Percentiles rank a stretch among this genome's conserved stretches.
phyloP scores from a whole-genome alignment of 1,284 basidiomycete genomes.

The Ganoderma leucocontextum region DNA sequence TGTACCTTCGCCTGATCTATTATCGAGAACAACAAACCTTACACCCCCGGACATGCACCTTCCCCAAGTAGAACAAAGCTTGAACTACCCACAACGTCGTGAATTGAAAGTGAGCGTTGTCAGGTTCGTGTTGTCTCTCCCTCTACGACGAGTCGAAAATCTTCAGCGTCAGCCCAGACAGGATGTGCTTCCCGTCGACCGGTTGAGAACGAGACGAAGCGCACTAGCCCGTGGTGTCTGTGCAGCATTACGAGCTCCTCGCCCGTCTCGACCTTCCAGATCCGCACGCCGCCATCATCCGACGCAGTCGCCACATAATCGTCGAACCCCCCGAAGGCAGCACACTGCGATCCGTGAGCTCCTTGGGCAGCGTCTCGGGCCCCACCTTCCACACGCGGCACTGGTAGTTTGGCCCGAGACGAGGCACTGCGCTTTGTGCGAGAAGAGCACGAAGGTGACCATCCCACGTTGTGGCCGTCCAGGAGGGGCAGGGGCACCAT shows the following conservation, averaged over 20 bases:
- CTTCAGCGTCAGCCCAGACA: conserved; percentile 27
- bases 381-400: conserved; percentile 32
- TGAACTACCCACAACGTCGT: too few relatives aligned
- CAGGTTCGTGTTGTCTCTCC: conserved; percentile 17
- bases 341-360: conserved; percentile 25
- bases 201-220: conserved; percentile 27
- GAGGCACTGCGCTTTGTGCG: conserved; percentile 30
- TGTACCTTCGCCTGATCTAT: not conserved
- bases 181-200: conserved; percentile 24
- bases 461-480: conserved; percentile 30
- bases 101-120: conserved; percentile 10
- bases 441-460: conserved; percentile 35
- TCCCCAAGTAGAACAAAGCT: too few relatives aligned
- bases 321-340: conserved; percentile 33
- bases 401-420: conserved; percentile 30
- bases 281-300: conserved; percentile 30
- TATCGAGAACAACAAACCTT: not conserved
- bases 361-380: conserved; percentile 13
- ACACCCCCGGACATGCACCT: too few relatives aligned
- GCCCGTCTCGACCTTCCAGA: conserved; percentile 34
- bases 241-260: conserved; percentile 28
- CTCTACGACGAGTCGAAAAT: conserved; percentile 31
- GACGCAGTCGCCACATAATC: conserved; percentile 37
- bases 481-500: conserved; percentile 18
- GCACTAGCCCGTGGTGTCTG: conserved; percentile 30